Evolutionary conservation across 2,329 filamentous ascomycete species (phyloP), one percentile per base, ranked within the genome.

Genomic region (Talaromyces piceae): DNA sequence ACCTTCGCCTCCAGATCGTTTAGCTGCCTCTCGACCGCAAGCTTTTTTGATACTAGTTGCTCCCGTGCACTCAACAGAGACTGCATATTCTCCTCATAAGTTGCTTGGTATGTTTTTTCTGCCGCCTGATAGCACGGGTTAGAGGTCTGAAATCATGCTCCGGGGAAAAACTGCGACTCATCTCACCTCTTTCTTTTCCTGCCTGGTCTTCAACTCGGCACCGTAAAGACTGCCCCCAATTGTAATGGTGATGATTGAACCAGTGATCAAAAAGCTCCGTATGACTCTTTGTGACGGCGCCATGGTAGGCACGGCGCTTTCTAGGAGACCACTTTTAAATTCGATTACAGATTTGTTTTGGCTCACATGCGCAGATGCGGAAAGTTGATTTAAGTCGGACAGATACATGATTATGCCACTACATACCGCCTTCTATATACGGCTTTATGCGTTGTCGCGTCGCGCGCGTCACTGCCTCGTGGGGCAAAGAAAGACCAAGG

Each of bases 161-260:
- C 18, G 20, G 13, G 7, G 11, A 7, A 16, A 20, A 37, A 37
- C 9, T 37, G 4, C 12, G 18, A 23, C 23, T 16, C 20, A 16
- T 6, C 64, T 41, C 66, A 82, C 80, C 71, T 80, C 64, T 50
- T 72, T 70, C 31, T 69, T 63, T 46, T 83, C 76, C 55, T 74
- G 69, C 27, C 73, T 65, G 3, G 72, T 76, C 62, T 82, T 83
- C 54, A 84, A 56, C 5, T 75, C 74, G 18, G 82, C 81, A 22
- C 82, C 82, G 58, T 82, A 83, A 55, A 78, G 72, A 4, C 79
- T 73, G 47, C 81, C 81, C 1, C 74, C 75, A 5, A 77, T 76
- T 1, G 80, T 82, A 44, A 82, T 74, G 13, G 77, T 73, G 8
- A 77, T 73, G 16, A 83, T 73, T 3, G 76, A 73, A 30, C 71